Evolutionary conservation across 2,329 filamentous ascomycete genomes (phyloP).

Genomic region (Tolypocladium nubicola): DNA sequence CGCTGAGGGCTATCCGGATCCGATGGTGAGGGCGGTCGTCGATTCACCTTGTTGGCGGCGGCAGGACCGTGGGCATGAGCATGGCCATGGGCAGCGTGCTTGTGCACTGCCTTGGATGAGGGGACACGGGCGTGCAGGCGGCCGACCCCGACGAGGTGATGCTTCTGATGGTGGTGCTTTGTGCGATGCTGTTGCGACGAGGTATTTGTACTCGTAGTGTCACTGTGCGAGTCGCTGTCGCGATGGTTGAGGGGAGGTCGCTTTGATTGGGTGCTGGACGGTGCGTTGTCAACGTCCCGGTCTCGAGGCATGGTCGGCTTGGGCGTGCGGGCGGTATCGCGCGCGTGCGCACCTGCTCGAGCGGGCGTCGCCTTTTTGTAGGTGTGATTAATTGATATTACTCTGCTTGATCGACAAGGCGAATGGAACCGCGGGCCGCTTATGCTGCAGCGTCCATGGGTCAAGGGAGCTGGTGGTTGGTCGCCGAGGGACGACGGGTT

Average conservation of each 20-base stretch:
- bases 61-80: constrained; percentile 4
- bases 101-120: constrained; percentile 38
- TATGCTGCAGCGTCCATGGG: constrained; percentile 5
- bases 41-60: constrained; percentile 31
- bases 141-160: constrained; percentile 26
- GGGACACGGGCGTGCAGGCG: constrained; percentile 42
- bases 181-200: constrained; percentile 17
- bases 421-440: constrained; percentile 2
- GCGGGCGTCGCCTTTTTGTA: constrained; percentile 1
- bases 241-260: constrained; percentile 28
- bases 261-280: constrained; percentile 45
- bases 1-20: constrained; percentile 14
- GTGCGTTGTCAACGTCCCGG: constrained; percentile 36
- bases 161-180: constrained; percentile 20
- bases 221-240: constrained; percentile 24
- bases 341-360: constrained; percentile 1
- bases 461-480: constrained; percentile 1
- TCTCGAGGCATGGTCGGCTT: constrained; percentile 28
- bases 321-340: neutral
- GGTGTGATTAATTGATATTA: neutral
- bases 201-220: constrained; percentile 14
- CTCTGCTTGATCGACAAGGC: neutral
- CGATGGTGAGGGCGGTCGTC: constrained; percentile 30
- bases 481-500: neutral
- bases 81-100: constrained; percentile 22